Conservation (phyloP, 345 rosid genomes). For the Stellera chamaejasme region DNA sequence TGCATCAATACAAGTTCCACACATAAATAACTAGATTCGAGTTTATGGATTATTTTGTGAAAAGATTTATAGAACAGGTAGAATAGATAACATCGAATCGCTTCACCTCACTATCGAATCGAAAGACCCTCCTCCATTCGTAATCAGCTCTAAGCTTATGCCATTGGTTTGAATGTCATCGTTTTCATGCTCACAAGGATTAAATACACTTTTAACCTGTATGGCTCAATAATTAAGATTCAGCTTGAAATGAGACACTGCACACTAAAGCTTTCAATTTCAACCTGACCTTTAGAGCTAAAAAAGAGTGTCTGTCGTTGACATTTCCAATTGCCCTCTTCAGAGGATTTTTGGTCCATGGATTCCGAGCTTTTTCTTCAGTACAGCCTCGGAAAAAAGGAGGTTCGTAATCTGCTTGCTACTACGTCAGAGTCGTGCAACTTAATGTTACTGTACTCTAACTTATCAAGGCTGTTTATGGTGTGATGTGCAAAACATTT, state of each 20-base stretch:
- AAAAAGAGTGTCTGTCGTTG: constrained; percentile 85
- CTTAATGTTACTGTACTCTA: no score
- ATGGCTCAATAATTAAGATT: constrained; percentile 9
- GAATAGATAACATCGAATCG: neutral
- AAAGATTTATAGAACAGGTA: constrained; percentile 1
- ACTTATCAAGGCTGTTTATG: neutral
- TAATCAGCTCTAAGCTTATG: constrained; percentile 58
- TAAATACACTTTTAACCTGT: constrained; percentile 95
- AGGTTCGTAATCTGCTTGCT: constrained; percentile 94
- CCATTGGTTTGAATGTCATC: constrained; percentile 62
- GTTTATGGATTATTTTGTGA: neutral
- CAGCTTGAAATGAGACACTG: neutral
- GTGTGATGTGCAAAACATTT: neutral
- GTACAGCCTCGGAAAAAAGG: constrained; percentile 86
- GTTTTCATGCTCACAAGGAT: constrained; percentile 92
- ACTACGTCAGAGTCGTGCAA: constrained; percentile 10
- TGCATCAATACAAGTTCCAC: constrained; percentile 22
- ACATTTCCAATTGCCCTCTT: constrained; percentile 95
- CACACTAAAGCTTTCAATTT: constrained; percentile 5
- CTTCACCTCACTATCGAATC: constrained; percentile 85
- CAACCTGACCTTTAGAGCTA: constrained; percentile 65
- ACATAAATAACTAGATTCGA: neutral
- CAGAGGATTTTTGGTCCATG: constrained; percentile 85
- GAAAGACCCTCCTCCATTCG: constrained; percentile 45
- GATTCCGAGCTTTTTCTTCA: constrained; percentile 70